Evolutionary conservation across 768 basidiomycete genomes (phyloP).

Genomic region (Tylopilus cervinicoccineus): DNA sequence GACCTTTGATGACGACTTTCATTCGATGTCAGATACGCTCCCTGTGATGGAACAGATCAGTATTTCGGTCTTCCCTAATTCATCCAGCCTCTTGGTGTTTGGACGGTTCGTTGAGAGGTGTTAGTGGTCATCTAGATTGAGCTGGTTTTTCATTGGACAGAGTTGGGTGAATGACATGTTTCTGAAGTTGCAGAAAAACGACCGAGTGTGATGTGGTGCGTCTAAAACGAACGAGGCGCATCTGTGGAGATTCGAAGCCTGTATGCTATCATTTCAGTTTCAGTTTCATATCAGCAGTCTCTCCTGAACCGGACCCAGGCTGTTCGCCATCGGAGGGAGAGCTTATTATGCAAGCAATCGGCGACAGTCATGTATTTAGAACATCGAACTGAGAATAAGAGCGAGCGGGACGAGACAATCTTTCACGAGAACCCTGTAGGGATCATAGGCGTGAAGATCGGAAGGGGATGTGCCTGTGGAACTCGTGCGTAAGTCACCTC

Average conservation of each 20-base stretch:
- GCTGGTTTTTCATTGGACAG: background rate
- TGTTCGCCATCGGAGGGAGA: too few relatives aligned
- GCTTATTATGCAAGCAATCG: background rate
- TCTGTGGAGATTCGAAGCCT: background rate
- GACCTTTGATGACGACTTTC: constrained; percentile 18
- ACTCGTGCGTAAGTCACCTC: background rate
- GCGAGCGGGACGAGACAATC: background rate
- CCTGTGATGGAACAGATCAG: background rate
- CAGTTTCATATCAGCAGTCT: background rate
- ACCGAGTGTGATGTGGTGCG: background rate
- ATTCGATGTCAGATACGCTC: constrained; percentile 10
- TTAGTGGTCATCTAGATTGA: constrained; percentile 13
- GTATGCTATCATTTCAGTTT: background rate
- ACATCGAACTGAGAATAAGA: background rate
- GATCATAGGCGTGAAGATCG: constrained; percentile 57
- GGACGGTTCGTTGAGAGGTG: background rate
- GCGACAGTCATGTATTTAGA: background rate
- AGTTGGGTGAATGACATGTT: background rate
- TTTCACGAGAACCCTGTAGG: constrained; percentile 45
- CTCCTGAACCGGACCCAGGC: background rate
- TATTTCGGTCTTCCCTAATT: constrained; percentile 12
- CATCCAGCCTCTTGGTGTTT: constrained; percentile 9
- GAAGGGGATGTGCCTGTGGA: constrained; percentile 61
- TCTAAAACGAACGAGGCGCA: background rate
- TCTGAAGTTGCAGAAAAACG: background rate